Evolutionary conservation across 805 yeast genomes (phyloP).

Genomic region (Suhomyces faveliae): DNA sequence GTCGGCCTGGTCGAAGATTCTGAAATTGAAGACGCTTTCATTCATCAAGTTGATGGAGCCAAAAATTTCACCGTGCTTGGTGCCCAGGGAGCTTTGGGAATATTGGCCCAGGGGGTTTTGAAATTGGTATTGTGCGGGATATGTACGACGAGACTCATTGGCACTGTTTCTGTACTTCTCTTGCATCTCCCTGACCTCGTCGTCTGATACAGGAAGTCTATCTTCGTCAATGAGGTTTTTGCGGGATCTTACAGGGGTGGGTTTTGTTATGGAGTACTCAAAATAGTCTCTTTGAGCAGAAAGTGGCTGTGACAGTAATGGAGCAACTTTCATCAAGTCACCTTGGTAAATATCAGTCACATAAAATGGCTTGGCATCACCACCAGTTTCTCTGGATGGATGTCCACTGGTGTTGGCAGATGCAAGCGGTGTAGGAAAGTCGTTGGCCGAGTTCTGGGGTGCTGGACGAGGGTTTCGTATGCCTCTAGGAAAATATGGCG

Average conservation of each 20-base stretch:
- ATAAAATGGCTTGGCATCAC: conserved; percentile 14
- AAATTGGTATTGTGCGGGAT: neutral
- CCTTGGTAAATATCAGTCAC: conserved; percentile 53
- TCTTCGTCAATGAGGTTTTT: conserved; percentile 20
- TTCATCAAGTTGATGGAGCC: conserved; percentile 39
- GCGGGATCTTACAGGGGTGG: neutral
- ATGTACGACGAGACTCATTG: neutral
- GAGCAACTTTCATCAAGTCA: conserved; percentile 47
- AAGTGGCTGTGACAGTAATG: conserved; percentile 50
- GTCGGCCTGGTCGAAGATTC: conserved; percentile 20
- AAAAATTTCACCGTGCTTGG: conserved; percentile 22
- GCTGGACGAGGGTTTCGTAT: conserved; percentile 5
- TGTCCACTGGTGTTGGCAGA: conserved; percentile 1
- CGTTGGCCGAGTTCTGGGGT: neutral
- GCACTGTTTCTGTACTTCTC: conserved; percentile 20
- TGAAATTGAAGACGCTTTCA: conserved; percentile 34
- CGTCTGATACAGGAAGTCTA: conserved; percentile 28
- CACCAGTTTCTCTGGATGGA: neutral
- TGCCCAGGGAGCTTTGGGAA: neutral
- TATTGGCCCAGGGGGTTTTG: neutral
- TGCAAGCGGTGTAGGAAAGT: neutral
- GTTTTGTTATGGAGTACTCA: conserved; percentile 10
- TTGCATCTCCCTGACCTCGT: conserved; percentile 33
- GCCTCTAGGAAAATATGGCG: conserved; percentile 9
- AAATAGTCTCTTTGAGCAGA: conserved; percentile 47